phyloP scores from a whole-genome alignment of 768 basidiomycete species.

The Boletus vermiculosoides region DNA sequence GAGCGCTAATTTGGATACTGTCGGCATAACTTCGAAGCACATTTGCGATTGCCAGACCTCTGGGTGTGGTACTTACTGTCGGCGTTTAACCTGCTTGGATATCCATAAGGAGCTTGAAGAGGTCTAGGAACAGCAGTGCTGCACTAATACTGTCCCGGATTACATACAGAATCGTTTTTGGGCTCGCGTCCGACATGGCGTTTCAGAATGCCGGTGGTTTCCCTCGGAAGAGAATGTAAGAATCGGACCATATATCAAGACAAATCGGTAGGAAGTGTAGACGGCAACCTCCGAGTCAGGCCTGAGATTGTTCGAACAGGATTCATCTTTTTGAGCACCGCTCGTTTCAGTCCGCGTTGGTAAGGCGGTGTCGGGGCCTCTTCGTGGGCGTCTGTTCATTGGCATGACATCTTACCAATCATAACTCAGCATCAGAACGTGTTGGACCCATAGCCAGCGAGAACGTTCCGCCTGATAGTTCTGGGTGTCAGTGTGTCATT shows the following conservation, averaged over 20 bases:
- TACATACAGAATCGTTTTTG: no score
- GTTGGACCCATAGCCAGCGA: no score
- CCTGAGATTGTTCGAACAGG: neutral
- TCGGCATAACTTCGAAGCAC: neutral
- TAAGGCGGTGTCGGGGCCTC: neutral
- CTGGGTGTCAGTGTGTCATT: no score
- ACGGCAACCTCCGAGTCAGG: no score
- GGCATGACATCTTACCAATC: neutral
- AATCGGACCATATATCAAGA: neutral
- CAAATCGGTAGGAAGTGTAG: neutral
- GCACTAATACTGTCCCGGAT: no score
- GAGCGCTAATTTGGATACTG: neutral
- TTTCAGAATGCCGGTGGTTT: neutral
- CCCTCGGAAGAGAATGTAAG: no score
- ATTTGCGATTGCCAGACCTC: neutral
- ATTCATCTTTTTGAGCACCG: neutral
- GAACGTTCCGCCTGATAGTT: no score
- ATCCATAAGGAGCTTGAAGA: no score
- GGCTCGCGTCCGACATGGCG: no score
- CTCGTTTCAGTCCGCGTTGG: neutral
- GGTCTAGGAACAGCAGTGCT: no score
- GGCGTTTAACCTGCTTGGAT: no score
- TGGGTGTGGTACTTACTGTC: no score
- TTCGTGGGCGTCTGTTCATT: neutral
- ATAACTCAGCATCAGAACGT: neutral